These are phyloP conservation scores for Magnusiomyces suaveolens DNA, from an alignment of 1,139 yeast genomes.

Conservation along the genomic window DNA sequence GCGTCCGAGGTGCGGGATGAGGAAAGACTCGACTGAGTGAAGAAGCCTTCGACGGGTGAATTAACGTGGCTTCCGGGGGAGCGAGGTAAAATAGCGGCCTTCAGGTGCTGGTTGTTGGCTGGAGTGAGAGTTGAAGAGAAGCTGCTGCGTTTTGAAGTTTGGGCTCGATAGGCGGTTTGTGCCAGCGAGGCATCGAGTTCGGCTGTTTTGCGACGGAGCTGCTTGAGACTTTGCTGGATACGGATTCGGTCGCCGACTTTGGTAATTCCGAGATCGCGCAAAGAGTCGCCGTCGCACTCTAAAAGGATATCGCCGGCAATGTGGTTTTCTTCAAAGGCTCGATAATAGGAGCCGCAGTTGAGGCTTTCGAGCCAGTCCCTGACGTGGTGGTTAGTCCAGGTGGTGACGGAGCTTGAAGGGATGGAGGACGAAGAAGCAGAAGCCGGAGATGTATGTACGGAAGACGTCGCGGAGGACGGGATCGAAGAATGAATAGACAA, in stretches of 20 bases:
- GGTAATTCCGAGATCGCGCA: constrained; percentile 63
- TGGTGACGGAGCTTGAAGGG: constrained; percentile 10
- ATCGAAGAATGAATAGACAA: not conserved
- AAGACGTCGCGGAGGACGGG: not conserved
- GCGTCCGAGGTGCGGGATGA: not conserved
- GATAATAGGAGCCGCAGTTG: constrained; percentile 22
- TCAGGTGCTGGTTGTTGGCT: not conserved
- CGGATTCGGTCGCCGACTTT: constrained; percentile 77
- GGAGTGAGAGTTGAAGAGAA: not conserved
- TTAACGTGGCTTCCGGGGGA: not conserved
- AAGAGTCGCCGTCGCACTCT: constrained; percentile 57
- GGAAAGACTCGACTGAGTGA: not conserved
- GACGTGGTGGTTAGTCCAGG: constrained; percentile 29
- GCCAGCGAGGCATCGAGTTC: not conserved
- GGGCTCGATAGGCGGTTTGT: not conserved
- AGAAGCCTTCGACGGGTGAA: constrained; percentile 2
- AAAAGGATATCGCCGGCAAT: constrained; percentile 52
- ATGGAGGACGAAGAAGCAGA: constrained; percentile 12
- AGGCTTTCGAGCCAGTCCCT: constrained; percentile 29
- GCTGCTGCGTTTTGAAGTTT: not conserved
- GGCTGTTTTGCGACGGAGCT: constrained; percentile 15
- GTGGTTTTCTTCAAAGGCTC: constrained; percentile 35
- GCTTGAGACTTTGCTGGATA: constrained; percentile 42
- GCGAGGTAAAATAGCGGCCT: not conserved
- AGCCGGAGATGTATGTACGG: constrained; percentile 7